Conservation (phyloP, 495 filamentous ascomycete species). For the Hypoxylon perforatum region DNA sequence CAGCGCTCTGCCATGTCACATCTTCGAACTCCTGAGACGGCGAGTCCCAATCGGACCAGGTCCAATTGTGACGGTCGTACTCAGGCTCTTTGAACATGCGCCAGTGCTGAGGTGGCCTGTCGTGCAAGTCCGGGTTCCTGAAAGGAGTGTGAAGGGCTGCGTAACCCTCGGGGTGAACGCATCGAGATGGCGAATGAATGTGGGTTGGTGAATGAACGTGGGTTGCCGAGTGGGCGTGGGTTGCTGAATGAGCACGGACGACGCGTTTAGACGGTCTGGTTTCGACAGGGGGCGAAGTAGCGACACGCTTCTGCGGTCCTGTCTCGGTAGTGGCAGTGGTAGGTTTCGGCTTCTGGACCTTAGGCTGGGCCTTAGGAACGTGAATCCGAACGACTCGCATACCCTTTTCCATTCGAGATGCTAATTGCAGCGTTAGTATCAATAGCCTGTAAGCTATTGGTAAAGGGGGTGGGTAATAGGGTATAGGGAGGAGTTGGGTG, state of each 20-base stretch:
- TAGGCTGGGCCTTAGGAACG: neutral
- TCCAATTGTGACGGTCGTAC: constrained; percentile 33
- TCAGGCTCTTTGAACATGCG: constrained; percentile 37
- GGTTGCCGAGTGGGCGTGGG: neutral
- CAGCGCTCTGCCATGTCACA: constrained; percentile 24
- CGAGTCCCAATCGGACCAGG: constrained; percentile 39
- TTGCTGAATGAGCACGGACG: neutral
- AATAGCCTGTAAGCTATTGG: neutral
- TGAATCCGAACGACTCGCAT: constrained; percentile 25
- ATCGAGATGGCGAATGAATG: neutral
- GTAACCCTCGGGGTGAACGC: neutral
- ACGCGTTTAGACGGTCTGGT: constrained; percentile 1
- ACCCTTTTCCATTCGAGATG: constrained; percentile 34
- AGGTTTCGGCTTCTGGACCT: too few relatives aligned
- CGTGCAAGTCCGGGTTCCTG: constrained; percentile 27
- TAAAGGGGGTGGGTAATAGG: neutral
- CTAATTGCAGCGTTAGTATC: constrained; percentile 15
- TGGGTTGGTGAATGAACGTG: too few relatives aligned
- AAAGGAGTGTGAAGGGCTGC: constrained; percentile 15
- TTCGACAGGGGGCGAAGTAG: constrained; percentile 4
- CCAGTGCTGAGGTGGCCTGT: constrained; percentile 32
- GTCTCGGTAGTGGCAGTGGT: neutral
- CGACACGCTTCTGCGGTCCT: constrained; percentile 3
- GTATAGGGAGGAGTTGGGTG: neutral
- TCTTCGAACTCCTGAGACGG: constrained; percentile 34